phyloP scores from a whole-genome alignment of 139 green algal species.

The Deuterostichococcus epilithicus region DNA sequence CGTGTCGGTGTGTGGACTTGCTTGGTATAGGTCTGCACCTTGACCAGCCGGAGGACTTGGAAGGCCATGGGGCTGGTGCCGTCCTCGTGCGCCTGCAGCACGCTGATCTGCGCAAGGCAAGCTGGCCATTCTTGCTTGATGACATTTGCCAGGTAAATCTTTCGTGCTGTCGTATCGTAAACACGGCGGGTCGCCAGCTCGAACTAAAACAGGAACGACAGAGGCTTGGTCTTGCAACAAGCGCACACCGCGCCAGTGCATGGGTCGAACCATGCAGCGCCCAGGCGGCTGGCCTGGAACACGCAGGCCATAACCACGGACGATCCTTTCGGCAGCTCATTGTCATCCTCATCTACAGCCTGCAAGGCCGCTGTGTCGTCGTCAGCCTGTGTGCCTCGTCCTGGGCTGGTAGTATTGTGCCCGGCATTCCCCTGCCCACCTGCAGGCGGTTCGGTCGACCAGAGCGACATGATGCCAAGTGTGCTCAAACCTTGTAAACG shows the following conservation, averaged over 20 bases:
- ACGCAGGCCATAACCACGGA: not conserved
- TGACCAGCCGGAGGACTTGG: constrained; percentile 57
- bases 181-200: not conserved
- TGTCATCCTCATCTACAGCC: not conserved
- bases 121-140: not conserved
- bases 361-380: not conserved
- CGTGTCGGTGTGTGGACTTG: too few species aligned
- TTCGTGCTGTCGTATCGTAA: not conserved
- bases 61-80: constrained; percentile 21
- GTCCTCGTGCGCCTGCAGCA: constrained; percentile 31
- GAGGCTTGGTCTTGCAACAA: not conserved
- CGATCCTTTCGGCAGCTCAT: not conserved
- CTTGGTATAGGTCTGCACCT: constrained; percentile 38
- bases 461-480: too few species aligned
- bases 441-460: too few species aligned
- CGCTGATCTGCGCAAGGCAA: constrained; percentile 18
- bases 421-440: too few species aligned
- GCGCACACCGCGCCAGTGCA: not conserved
- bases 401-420: too few species aligned
- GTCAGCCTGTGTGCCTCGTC: too few species aligned
- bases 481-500: too few species aligned
- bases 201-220: not conserved
- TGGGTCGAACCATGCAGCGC: not conserved
- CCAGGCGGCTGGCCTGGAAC: not conserved
- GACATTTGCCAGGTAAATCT: not conserved